Conservation (phyloP, 208 protist genomes). For the Phytomonas sp. region DNA sequence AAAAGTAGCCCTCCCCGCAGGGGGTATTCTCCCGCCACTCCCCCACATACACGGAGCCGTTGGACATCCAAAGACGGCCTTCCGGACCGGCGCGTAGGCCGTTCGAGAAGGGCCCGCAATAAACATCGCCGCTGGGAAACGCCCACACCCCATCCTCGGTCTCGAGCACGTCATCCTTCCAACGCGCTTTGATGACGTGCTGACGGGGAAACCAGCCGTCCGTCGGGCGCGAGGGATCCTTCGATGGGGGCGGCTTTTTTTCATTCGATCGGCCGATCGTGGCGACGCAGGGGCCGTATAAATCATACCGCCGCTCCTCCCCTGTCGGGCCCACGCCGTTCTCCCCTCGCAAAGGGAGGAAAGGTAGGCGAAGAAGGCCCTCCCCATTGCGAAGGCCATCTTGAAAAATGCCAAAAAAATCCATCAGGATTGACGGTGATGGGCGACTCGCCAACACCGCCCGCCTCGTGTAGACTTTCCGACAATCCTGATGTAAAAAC, state of each 20-base stretch:
- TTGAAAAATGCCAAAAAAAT: constrained; percentile 78
- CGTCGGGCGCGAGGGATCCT: neutral
- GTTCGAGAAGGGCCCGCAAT: constrained; percentile 51
- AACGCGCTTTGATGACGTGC: constrained; percentile 59
- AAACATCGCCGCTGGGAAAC: constrained; percentile 70
- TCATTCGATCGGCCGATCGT: neutral
- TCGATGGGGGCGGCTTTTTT: neutral
- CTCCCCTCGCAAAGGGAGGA: constrained; percentile 7
- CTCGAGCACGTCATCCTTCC: constrained; percentile 51
- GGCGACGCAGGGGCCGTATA: neutral
- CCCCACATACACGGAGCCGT: constrained; percentile 69
- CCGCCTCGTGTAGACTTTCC: constrained; percentile 4
- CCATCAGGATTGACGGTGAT: constrained; percentile 18
- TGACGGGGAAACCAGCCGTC: neutral
- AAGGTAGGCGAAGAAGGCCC: constrained; percentile 53
- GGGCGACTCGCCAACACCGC: neutral
- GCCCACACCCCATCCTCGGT: constrained; percentile 50
- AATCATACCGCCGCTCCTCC: constrained; percentile 1
- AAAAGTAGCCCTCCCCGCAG: constrained; percentile 27
- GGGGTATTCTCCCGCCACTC: constrained; percentile 51
- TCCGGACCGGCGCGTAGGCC: constrained; percentile 24
- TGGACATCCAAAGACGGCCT: constrained; percentile 46
- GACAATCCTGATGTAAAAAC: constrained; percentile 22
- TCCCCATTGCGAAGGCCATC: constrained; percentile 56
- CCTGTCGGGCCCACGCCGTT: neutral